Evolutionary conservation across 2,329 filamentous ascomycete genomes (phyloP).

Genomic region (Aspergillus bombycis): DNA sequence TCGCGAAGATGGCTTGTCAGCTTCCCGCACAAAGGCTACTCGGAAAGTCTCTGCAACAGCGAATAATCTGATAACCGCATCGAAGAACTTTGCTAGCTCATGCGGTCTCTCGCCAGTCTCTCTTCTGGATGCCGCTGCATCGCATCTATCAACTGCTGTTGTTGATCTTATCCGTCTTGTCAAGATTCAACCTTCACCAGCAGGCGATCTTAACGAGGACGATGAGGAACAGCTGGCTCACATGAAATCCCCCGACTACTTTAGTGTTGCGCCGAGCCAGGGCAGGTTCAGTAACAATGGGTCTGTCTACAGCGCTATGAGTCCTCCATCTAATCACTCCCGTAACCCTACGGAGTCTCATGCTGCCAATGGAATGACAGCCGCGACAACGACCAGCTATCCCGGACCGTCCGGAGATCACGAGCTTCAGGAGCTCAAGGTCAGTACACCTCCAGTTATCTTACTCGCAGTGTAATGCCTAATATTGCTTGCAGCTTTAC

Average conservation of each 20-base stretch:
- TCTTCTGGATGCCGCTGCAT: constrained; percentile 87
- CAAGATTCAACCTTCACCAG: constrained; percentile 78
- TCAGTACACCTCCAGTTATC: constrained; percentile 33
- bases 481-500: constrained; percentile 60
- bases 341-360: constrained; percentile 36
- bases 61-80: constrained; percentile 92
- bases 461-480: constrained; percentile 15
- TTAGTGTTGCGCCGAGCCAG: constrained; percentile 58
- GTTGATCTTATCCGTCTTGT: constrained; percentile 82
- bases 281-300: constrained; percentile 64
- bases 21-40: constrained; percentile 72
- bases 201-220: constrained; percentile 74
- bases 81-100: constrained; percentile 84
- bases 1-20: constrained; percentile 57
- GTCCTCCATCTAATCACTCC: constrained; percentile 58
- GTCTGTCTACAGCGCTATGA: constrained; percentile 74
- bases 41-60: constrained; percentile 86
- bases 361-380: constrained; percentile 34
- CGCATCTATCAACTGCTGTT: constrained; percentile 81
- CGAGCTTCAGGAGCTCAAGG: constrained; percentile 65
- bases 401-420: constrained; percentile 47
- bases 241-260: constrained; percentile 70
- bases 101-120: constrained; percentile 90
- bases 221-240: constrained; percentile 68
- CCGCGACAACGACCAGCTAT: constrained; percentile 42